Conservation (phyloP, 495 filamentous ascomycete species). For the Penicillium ucsense region DNA sequence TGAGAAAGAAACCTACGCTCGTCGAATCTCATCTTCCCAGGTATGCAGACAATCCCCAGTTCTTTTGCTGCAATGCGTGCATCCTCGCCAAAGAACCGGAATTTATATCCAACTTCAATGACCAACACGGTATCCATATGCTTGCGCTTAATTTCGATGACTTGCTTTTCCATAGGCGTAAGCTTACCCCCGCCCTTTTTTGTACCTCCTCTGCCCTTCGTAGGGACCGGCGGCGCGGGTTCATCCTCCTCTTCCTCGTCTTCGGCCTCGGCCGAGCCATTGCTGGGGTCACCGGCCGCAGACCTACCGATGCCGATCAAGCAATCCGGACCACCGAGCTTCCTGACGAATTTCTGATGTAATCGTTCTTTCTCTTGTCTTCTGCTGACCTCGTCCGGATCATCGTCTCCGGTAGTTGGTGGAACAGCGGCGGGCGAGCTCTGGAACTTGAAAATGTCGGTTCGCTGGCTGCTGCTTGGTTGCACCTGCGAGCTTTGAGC, state of each 20-base stretch:
- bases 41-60: constrained; percentile 91
- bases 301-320: constrained; percentile 56
- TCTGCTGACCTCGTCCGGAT: constrained; percentile 36
- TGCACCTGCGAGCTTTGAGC: constrained; percentile 8
- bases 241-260: constrained; percentile 49
- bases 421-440: constrained; percentile 23
- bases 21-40: constrained; percentile 89
- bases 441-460: constrained; percentile 32
- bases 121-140: constrained; percentile 83
- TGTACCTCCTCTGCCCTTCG: constrained; percentile 43
- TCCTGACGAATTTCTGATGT: constrained; percentile 82
- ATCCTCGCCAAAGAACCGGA: constrained; percentile 96
- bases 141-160: constrained; percentile 86
- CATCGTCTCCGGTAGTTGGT: constrained; percentile 18
- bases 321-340: constrained; percentile 75
- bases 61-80: constrained; percentile 83
- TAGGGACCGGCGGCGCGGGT: constrained; percentile 30
- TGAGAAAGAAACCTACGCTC: constrained; percentile 46
- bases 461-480: constrained; percentile 22
- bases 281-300: constrained; percentile 45
- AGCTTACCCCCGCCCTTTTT: constrained; percentile 68
- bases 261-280: constrained; percentile 35
- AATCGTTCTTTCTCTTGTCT: constrained; percentile 54
- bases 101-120: constrained; percentile 96
- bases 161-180: constrained; percentile 89